Conservation (phyloP, 352 stramenopile genomes). For the Phytophthora sansomeana region DNA sequence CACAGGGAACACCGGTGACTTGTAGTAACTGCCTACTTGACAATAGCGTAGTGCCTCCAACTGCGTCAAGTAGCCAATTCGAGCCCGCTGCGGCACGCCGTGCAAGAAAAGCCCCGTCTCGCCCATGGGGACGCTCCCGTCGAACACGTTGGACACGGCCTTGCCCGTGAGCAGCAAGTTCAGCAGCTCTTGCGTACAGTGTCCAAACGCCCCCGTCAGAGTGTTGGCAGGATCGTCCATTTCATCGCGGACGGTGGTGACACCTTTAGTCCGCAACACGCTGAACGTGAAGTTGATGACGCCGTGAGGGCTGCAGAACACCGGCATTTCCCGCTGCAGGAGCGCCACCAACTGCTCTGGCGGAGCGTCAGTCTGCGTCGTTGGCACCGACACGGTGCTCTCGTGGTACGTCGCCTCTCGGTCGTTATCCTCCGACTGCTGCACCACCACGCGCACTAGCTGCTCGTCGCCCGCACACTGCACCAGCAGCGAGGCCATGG, state of each 20-base stretch:
- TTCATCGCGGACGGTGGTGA: constrained; percentile 57
- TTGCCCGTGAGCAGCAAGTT: constrained; percentile 86
- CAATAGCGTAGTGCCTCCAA: constrained; percentile 92
- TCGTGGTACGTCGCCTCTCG: constrained; percentile 27
- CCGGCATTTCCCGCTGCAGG: constrained; percentile 29
- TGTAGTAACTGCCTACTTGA: constrained; percentile 92
- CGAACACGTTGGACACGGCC: constrained; percentile 87
- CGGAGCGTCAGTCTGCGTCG: neutral
- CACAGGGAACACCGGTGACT: constrained; percentile 86
- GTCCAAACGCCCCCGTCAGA: constrained; percentile 78
- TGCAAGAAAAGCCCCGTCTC: constrained; percentile 78
- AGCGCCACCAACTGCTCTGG: constrained; percentile 22
- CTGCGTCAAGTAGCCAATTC: constrained; percentile 90
- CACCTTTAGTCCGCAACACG: constrained; percentile 63
- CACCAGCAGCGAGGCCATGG: constrained; percentile 44
- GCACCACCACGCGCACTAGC: constrained; percentile 36
- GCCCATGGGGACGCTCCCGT: constrained; percentile 79
- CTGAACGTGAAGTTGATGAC: constrained; percentile 83
- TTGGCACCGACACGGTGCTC: constrained; percentile 7
- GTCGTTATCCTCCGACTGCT: constrained; percentile 6
- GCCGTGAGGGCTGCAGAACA: constrained; percentile 47
- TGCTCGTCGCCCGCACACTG: constrained; percentile 29
- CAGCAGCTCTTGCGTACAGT: constrained; percentile 88
- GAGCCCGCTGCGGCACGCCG: constrained; percentile 58
- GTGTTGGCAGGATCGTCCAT: constrained; percentile 75